A percentile compares a stretch with the other conserved stretches of the same genome.
Evolutionary conservation across 768 basidiomycete genomes (phyloP).

Genomic region (Butyriboletus loyo): DNA sequence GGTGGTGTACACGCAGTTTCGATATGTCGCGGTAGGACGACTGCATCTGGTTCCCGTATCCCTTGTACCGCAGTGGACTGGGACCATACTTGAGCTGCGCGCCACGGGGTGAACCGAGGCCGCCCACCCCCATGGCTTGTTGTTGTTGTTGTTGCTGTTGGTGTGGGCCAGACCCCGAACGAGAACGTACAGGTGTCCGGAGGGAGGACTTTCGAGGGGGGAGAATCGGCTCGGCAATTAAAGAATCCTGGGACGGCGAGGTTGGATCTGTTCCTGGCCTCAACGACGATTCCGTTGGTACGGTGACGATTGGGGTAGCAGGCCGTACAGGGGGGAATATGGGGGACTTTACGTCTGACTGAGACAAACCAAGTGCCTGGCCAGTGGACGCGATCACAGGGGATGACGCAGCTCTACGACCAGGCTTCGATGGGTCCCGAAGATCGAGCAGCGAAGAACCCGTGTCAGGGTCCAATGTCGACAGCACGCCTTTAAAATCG

Average conservation of each 20-base stretch:
- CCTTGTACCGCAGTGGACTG: constrained; percentile 44
- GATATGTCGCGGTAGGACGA: constrained; percentile 39
- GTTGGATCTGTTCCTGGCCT: constrained; percentile 25
- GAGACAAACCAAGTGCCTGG: constrained; percentile 23
- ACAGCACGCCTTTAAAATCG: constrained; percentile 72
- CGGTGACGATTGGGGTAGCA: constrained; percentile 23
- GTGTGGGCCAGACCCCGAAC: constrained; percentile 28
- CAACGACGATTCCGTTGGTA: constrained; percentile 22
- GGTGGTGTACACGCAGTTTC: constrained; percentile 61
- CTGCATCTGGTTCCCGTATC: constrained; percentile 35
- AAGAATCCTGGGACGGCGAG: constrained; percentile 50
- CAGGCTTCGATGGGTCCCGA: constrained; percentile 60
- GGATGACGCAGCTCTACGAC: constrained; percentile 39
- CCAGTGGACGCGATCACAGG: constrained; percentile 37
- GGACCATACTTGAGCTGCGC: constrained; percentile 36
- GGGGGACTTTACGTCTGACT: constrained; percentile 20
- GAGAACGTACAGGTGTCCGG: constrained; percentile 30
- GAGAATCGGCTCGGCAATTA: constrained; percentile 36
- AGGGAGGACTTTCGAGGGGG: constrained; percentile 32
- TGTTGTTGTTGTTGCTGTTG: constrained; percentile 14
- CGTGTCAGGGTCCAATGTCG: constrained; percentile 58
- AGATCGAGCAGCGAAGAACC: constrained; percentile 55
- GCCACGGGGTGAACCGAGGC: constrained; percentile 32
- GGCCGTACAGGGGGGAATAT: constrained; percentile 13
- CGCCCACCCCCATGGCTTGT: constrained; percentile 13